phyloP scores from a whole-genome alignment of 1,284 basidiomycete genomes.

The Cystobasidiaceae sp. region DNA sequence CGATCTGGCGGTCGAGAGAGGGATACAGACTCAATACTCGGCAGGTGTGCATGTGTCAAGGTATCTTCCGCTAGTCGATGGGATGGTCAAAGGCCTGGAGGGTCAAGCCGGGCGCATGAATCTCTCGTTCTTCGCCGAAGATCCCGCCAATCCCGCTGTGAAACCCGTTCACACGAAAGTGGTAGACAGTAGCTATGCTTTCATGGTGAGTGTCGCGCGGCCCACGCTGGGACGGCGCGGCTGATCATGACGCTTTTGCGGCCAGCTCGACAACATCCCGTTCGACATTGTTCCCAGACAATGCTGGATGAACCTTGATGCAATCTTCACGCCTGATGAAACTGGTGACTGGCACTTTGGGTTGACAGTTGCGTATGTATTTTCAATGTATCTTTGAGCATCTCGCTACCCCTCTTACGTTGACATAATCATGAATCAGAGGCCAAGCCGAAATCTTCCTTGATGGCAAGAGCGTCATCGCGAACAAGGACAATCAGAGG shows the following conservation, averaged over 20 bases:
- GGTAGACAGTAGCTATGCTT: background rate
- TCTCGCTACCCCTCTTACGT: background rate
- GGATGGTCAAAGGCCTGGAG: background rate
- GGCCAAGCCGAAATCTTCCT: slow-evolving; percentile 60
- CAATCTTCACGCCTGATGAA: background rate
- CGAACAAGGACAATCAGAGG: slow-evolving; percentile 61
- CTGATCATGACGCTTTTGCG: background rate
- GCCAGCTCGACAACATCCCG: background rate
- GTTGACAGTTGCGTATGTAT: background rate
- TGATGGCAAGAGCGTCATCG: slow-evolving; percentile 56
- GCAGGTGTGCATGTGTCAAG: slow-evolving; percentile 38
- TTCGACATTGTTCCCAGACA: background rate
- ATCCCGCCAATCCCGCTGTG: background rate
- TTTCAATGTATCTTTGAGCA: slow-evolving; percentile 44
- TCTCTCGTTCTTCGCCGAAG: background rate
- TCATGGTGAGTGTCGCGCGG: background rate
- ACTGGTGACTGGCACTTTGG: background rate
- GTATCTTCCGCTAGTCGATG: slow-evolving; percentile 37
- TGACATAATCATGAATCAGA: slow-evolving; percentile 53
- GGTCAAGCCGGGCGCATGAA: background rate
- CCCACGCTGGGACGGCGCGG: background rate
- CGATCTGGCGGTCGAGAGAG: slow-evolving; percentile 49
- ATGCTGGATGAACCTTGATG: background rate
- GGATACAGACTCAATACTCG: slow-evolving; percentile 50
- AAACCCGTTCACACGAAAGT: background rate